These are phyloP conservation scores for Daldinia caldariorum DNA, from an alignment of 495 filamentous ascomycete genomes.

Conservation along the genomic window DNA sequence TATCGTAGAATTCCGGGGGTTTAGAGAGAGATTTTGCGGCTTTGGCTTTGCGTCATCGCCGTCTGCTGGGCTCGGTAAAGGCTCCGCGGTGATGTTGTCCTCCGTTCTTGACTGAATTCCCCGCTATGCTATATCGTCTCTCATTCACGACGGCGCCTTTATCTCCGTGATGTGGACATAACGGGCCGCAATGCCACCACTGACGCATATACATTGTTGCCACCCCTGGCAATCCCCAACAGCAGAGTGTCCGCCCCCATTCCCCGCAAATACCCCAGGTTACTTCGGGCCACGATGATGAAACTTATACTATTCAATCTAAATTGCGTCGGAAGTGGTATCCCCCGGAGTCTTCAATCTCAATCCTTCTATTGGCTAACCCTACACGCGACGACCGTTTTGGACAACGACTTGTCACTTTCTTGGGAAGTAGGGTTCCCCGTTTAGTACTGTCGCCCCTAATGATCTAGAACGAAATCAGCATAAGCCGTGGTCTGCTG, in stretches of 20 bases:
- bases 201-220: conserved; percentile 31
- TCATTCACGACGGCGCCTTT: conserved; percentile 38
- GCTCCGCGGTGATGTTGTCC: conserved; percentile 20
- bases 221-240: conserved; percentile 29
- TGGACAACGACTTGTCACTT: conserved; percentile 29
- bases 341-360: conserved; percentile 14
- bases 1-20: conserved; percentile 22
- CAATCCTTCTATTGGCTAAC: conserved; percentile 24
- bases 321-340: conserved; percentile 39
- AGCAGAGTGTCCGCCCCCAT: conserved; percentile 29
- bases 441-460: conserved; percentile 29
- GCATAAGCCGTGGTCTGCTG: conserved; percentile 16
- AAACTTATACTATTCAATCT: conserved; percentile 42
- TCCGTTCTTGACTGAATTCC: conserved; percentile 34
- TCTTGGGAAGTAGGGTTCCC: conserved; percentile 2
- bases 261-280: conserved; percentile 45
- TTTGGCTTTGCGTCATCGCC: conserved; percentile 34
- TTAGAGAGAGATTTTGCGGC: conserved; percentile 28
- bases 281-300: conserved; percentile 43
- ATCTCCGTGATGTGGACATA: conserved; percentile 48
- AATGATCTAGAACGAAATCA: conserved; percentile 27
- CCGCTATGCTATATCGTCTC: conserved; percentile 27
- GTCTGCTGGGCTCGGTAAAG: conserved; percentile 34
- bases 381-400: conserved; percentile 26
- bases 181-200: conserved; percentile 45